These are phyloP conservation scores for Penicillium sp. DNA, from an alignment of 2,329 filamentous ascomycete genomes.

Conservation along the genomic window DNA sequence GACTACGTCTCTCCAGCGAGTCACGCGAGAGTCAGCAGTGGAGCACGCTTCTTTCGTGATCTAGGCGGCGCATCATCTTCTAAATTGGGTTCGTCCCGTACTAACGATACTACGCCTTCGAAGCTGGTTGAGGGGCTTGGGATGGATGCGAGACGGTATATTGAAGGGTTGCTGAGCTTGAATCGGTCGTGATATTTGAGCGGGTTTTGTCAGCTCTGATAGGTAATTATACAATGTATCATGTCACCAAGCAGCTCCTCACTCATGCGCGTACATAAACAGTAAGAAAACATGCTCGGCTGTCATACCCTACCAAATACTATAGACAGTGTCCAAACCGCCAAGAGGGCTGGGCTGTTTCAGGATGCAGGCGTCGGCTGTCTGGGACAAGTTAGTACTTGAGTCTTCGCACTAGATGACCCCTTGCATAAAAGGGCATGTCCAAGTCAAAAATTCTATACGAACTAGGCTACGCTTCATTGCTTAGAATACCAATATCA, in stretches of 20 bases:
- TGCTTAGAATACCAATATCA: not conserved
- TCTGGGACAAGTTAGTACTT: not conserved
- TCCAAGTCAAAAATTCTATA: too few species aligned
- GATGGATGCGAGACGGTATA: conserved; percentile 45
- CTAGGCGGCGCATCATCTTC: conserved; percentile 36
- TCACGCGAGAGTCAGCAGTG: conserved; percentile 32
- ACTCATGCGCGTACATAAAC: not conserved
- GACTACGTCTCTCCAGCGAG: conserved; percentile 35
- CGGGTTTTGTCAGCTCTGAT: too few species aligned
- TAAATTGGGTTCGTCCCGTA: conserved; percentile 18
- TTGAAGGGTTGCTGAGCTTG: conserved; percentile 44
- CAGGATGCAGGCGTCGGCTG: not conserved
- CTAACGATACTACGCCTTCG: conserved; percentile 31
- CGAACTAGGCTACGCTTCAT: too few species aligned
- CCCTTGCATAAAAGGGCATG: not conserved
- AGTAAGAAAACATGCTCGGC: not conserved
- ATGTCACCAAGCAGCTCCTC: too few species aligned
- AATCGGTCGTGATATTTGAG: conserved; percentile 32
- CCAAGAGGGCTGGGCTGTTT: not conserved
- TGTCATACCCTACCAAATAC: not conserved
- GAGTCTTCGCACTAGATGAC: not conserved
- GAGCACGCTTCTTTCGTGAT: conserved; percentile 39
- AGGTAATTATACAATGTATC: too few species aligned
- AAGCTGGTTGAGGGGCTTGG: conserved; percentile 45
- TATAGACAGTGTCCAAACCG: not conserved